Conservation (phyloP, 768 basidiomycete species). For the Rhizopogon roseolus region DNA sequence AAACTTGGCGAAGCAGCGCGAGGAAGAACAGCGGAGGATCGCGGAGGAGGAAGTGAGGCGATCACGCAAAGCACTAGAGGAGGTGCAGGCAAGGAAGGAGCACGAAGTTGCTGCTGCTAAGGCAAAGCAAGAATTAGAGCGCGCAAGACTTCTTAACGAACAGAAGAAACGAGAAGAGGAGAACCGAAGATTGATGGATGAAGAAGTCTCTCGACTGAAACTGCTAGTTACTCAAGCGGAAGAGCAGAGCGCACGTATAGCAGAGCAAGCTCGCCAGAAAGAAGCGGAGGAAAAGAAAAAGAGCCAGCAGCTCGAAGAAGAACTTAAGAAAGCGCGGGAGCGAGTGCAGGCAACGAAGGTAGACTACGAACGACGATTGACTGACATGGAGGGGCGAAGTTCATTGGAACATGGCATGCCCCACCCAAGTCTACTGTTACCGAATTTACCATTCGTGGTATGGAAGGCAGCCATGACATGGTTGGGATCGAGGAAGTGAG, state of each 20-base stretch:
- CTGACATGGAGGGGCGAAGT: constrained; percentile 8
- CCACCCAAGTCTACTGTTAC: constrained; percentile 21
- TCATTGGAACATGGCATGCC: constrained; percentile 2
- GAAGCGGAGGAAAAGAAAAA: constrained; percentile 23
- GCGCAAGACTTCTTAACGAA: constrained; percentile 18
- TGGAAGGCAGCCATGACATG: constrained; percentile 30
- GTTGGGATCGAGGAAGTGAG: constrained; percentile 16
- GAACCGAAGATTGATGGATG: constrained; percentile 22
- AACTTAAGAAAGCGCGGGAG: constrained; percentile 23
- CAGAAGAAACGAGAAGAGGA: constrained; percentile 28
- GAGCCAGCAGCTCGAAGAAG: constrained; percentile 23
- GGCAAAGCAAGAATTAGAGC: constrained; percentile 23
- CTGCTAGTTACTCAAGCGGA: constrained; percentile 23
- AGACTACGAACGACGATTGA: constrained; percentile 19
- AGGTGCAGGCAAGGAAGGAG: constrained; percentile 17
- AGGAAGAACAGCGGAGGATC: constrained; percentile 18
- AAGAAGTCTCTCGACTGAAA: constrained; percentile 21
- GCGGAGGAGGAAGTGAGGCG: constrained; percentile 23
- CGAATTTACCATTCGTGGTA: constrained; percentile 27
- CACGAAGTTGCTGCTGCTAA: constrained; percentile 20
- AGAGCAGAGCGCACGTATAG: constrained; percentile 20
- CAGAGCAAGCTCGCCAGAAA: constrained; percentile 22
- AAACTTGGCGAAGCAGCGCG: constrained; percentile 15
- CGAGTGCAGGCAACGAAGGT: constrained; percentile 20
- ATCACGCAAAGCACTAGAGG: constrained; percentile 18